Percentiles rank a stretch among this genome's conserved stretches.
Evolutionary conservation across 1,284 basidiomycete genomes (phyloP).

Genomic region (Agroathelia rolfsii): DNA sequence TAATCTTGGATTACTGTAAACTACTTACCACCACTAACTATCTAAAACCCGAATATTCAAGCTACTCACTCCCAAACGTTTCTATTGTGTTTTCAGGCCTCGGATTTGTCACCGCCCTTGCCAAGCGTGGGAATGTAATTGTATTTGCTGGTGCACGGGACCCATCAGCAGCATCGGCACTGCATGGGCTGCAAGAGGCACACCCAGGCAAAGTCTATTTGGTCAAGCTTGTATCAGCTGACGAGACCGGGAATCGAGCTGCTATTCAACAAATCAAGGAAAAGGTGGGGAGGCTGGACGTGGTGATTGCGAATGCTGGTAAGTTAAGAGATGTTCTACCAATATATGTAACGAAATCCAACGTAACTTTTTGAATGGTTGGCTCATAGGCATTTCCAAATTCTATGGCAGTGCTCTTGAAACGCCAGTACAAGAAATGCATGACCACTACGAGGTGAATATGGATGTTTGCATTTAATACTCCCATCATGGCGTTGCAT

Average conservation of each 20-base stretch:
- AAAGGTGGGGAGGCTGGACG: constrained; percentile 1
- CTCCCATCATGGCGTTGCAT: no score
- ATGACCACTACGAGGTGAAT: neutral
- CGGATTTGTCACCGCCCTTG: neutral
- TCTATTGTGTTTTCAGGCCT: neutral
- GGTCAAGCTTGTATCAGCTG: neutral
- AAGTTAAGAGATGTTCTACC: neutral
- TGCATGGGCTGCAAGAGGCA: neutral
- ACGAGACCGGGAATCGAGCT: neutral
- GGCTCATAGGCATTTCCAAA: neutral
- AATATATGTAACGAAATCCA: neutral
- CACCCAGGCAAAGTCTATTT: neutral
- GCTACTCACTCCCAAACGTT: neutral
- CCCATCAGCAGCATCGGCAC: neutral
- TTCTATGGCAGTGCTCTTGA: neutral
- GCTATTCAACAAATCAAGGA: constrained; percentile 3
- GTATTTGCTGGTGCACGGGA: constrained; percentile 1
- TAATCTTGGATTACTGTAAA: no score
- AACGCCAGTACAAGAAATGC: neutral
- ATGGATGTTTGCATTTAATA: no score
- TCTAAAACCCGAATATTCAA: neutral
- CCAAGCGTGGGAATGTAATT: neutral
- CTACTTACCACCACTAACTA: no score
- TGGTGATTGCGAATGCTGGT: constrained; percentile 6
- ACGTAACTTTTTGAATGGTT: no score